These are phyloP conservation scores for Cordyceps sp. DNA, from an alignment of 2,329 filamentous ascomycete species.

Conservation along the genomic window DNA sequence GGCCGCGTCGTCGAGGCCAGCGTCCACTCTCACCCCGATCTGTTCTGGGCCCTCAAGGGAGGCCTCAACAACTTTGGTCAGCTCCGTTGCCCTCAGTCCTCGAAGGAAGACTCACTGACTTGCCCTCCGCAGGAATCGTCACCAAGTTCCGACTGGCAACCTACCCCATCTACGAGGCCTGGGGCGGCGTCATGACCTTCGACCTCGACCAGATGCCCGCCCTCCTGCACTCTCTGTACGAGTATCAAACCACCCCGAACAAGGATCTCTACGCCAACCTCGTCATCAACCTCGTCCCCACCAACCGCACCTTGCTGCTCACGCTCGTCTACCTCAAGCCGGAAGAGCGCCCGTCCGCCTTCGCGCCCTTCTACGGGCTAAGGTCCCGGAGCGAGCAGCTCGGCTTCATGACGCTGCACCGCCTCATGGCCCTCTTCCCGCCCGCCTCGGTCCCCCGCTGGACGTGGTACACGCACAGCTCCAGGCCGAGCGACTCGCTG, in stretches of 20 bases:
- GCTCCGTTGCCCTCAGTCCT: not conserved
- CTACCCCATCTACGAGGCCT: not conserved
- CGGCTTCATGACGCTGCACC: not conserved
- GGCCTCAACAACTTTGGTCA: constrained; percentile 1
- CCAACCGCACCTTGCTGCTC: not conserved
- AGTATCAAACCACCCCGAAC: not conserved
- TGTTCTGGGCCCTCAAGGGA: not conserved
- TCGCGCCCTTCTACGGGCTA: constrained; percentile 1
- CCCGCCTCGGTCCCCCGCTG: not conserved
- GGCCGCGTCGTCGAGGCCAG: not conserved
- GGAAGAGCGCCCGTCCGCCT: not conserved
- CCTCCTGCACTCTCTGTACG: not conserved
- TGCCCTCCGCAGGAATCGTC: not conserved
- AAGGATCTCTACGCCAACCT: not conserved
- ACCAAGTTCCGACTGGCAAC: not conserved
- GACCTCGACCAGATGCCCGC: not conserved
- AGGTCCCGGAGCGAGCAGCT: not conserved
- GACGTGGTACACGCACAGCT: not conserved
- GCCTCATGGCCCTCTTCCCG: not conserved
- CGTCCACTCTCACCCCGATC: not conserved
- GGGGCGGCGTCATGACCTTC: not conserved
- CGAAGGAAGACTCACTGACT: not conserved
- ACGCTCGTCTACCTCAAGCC: not conserved
- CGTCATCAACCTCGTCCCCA: constrained; percentile 1
- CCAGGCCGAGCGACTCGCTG: not conserved